Base-by-base conservation (phyloP, 805 yeast genomes). In the Pichia eremophila region DNA sequence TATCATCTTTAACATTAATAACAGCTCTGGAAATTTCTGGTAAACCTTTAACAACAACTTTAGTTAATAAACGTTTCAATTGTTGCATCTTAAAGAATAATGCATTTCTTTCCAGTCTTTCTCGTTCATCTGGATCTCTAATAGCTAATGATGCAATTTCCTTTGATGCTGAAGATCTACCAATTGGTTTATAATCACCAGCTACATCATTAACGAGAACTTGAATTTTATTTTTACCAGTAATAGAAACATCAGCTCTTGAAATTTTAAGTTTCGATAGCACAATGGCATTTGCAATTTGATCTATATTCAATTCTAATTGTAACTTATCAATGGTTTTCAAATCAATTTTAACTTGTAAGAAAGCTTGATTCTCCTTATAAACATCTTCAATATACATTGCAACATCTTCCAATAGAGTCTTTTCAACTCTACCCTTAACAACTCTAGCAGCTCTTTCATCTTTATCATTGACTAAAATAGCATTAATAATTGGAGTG, bases 391-490 rank as follows among this genome's bases (percentile, higher is more conserved):
- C 96, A 56, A 95, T 85, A 65, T 79, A 89, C 62, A 67, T 85
- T 6, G 95, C 88, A 54, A 93, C 83, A 62, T 95, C 98, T 52
- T 82, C 80, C 51, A 93, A 68, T 46, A 83, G 66, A 0, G 99
- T 93, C 70, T 91, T 93, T 63, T 93, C 99, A 47, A 93, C 78
- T 62, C 99, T 78, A 46, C 99, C 99, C 69, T 93, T 93, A 32
- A 93, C 99, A 56, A 95, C 96, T 67, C 99, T 81, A 0, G 99
- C 99, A 29, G 98, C 97, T 62, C 95, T 84, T 69, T 91, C 98
- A 66, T 93, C 99, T 14, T 81, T 79, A 58, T 87, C 90, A 60
- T 93, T 93, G 7, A 90, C 98, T 55, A 93, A 73, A 10, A 85
- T 89, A 3, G 97, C 95, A 56, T 91, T 89, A 62, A 93, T 93